A percentile compares a stretch with the other conserved stretches of the same genome.
These are phyloP conservation scores for Picochlorum sp. DNA, from an alignment of 139 green algal species.

Conservation along the genomic window DNA sequence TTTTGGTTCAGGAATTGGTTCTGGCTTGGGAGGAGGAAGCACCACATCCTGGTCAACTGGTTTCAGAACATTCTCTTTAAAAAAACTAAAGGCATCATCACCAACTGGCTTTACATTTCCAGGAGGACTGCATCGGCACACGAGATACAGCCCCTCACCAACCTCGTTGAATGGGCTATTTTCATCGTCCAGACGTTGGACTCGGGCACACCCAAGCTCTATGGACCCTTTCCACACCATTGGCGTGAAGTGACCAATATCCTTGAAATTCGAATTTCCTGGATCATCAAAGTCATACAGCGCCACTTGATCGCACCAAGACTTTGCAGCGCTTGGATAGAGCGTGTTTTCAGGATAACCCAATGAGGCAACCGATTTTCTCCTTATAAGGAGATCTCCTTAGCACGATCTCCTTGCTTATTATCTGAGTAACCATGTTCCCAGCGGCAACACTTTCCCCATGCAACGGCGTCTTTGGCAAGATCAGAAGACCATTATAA, in stretches of 20 bases:
- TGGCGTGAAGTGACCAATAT: background rate
- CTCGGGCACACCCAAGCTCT: background rate
- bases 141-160: background rate
- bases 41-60: too few relatives aligned
- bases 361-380: background rate
- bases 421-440: background rate
- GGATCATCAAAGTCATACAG: background rate
- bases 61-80: background rate
- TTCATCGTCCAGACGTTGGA: background rate
- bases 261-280: background rate
- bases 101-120: background rate
- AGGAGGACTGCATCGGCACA: background rate
- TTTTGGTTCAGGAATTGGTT: background rate
- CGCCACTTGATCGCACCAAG: background rate
- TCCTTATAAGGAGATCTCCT: too few relatives aligned
- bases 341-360: background rate
- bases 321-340: background rate
- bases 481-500: background rate
- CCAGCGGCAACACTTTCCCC: background rate
- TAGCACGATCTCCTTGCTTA: too few relatives aligned
- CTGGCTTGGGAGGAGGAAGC: too few relatives aligned
- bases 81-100: background rate
- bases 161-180: background rate
- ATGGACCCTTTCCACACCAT: background rate
- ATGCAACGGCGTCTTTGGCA: background rate